Evolutionary conservation across 306 rosid species (phyloP).

Genomic region (Astragalus glycyphyllos): DNA sequence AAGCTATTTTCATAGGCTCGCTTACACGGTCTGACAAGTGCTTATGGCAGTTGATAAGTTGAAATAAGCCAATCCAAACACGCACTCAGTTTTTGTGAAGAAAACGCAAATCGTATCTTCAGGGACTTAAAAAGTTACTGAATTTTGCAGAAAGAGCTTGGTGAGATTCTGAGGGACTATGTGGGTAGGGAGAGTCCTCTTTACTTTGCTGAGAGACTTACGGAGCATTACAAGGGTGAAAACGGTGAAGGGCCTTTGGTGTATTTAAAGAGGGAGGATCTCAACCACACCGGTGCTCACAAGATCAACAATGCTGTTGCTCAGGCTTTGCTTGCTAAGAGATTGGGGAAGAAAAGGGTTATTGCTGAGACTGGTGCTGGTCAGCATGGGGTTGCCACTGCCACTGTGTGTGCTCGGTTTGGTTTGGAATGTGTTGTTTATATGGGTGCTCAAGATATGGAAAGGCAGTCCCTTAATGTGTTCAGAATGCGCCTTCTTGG

Average conservation of each 20-base stretch:
- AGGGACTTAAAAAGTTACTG: background rate
- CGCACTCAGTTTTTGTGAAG: background rate
- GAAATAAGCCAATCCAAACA: too few relatives aligned
- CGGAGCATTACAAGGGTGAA: constrained; percentile 68
- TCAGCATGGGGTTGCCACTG: constrained; percentile 97
- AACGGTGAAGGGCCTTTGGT: constrained; percentile 82
- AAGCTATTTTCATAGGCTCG: too few relatives aligned
- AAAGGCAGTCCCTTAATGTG: constrained; percentile 88
- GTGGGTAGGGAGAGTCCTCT: constrained; percentile 98
- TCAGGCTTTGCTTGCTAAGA: constrained; percentile 88
- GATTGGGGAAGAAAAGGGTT: constrained; percentile 77
- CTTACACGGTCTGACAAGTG: too few relatives aligned
- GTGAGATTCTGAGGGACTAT: constrained; percentile 73
- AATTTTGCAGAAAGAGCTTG: constrained; percentile 70
- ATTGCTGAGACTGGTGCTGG: constrained; percentile 98
- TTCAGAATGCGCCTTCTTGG: constrained; percentile 93
- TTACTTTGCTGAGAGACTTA: constrained; percentile 88
- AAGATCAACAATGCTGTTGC: constrained; percentile 92
- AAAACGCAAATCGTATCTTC: constrained; percentile 7
- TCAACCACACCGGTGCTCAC: constrained; percentile 96
- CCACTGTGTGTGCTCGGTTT: constrained; percentile 90
- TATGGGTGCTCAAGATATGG: constrained; percentile 98
- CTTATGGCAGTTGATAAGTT: too few relatives aligned
- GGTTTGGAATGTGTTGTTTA: constrained; percentile 81
- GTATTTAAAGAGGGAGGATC: constrained; percentile 93